These are phyloP conservation scores for Hemileccinum rubropunctum DNA, from an alignment of 768 basidiomycete genomes.

Conservation along the genomic window DNA sequence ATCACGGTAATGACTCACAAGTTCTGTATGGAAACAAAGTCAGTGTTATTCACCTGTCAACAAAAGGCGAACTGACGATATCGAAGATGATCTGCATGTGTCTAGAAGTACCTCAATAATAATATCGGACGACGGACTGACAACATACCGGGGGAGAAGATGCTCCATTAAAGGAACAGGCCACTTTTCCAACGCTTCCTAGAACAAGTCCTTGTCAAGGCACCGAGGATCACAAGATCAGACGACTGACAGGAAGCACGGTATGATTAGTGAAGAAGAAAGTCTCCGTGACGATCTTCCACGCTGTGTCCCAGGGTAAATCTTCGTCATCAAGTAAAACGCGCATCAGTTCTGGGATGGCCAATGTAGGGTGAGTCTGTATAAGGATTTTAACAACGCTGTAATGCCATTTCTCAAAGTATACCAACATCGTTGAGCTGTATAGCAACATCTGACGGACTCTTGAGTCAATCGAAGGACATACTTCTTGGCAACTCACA, in stretches of 20 bases:
- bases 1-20: constrained; percentile 19
- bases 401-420: background rate
- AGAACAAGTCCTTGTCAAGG: background rate
- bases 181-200: constrained; percentile 93
- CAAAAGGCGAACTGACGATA: constrained; percentile 53
- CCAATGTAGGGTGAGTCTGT: constrained; percentile 94
- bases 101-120: constrained; percentile 29
- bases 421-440: constrained; percentile 85
- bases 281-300: constrained; percentile 84
- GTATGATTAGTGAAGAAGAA: constrained; percentile 98
- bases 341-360: constrained; percentile 94
- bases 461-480: constrained; percentile 4
- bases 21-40: constrained; percentile 35
- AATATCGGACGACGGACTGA: constrained; percentile 1
- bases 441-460: constrained; percentile 69
- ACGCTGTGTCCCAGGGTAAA: constrained; percentile 76
- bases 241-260: constrained; percentile 70
- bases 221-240: background rate
- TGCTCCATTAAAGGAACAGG: constrained; percentile 82
- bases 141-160: constrained; percentile 69
- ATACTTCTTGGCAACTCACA: constrained; percentile 42
- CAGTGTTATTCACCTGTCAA: background rate
- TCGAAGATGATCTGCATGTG: constrained; percentile 94
- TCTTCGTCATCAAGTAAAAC: constrained; percentile 92
- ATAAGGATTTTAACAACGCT: background rate